Evolutionary conservation across 2,329 filamentous ascomycete genomes (phyloP), one percentile per base, ranked within the genome.

Genomic region (Chaetomiaceae sp.): DNA sequence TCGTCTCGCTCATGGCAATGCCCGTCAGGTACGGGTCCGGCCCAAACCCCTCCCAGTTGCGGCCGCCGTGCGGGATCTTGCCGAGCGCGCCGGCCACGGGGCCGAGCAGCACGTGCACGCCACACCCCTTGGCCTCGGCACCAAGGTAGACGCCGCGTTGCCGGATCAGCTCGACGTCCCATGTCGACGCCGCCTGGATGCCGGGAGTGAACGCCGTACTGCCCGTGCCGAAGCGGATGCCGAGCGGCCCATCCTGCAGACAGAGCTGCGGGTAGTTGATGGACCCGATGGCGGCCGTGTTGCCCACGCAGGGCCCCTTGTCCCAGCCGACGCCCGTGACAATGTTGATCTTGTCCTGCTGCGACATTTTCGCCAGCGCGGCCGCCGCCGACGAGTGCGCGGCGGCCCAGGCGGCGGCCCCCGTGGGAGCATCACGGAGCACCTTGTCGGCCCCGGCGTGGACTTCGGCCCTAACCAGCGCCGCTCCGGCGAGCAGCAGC

Each of bases 1-100:
- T 74, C 0, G 82, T 85, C 64, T 83, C 76, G n/a, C 72, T 73
- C 63, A 83, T 78, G 9, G 77, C 80, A 55, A 85, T 72, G 16
- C 83, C 85, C 19, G 81, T 55, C 1, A 93, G 74, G 46, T 92
- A 89, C 0, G 89, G 87, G 63, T 95, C 89, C 1, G 84, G 75
- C 0, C 86, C 85, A 63, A 92, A 93, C 0, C 83, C 87, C 65
- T 93, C 89, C 88, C 88, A 95, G 63, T 89, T 90, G 33, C 89
- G 75, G 0, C 89, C 89, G 30, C 82, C 89, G 43, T 79, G 74
- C 2, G 87, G 83, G 61, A 84, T 79, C 61, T 87, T 82, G 8
- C 89, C 89, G 2, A 95, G 65, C 0, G 88, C 83, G 0, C 89
- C 89, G 67, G 86, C 83, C 0, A 85, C 81, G 6, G 89, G 89